Percentiles rank a stretch among this genome's conserved stretches.
These are phyloP conservation scores for Solanum medicagineum DNA, from an alignment of 257 asterid genomes.

Conservation along the genomic window DNA sequence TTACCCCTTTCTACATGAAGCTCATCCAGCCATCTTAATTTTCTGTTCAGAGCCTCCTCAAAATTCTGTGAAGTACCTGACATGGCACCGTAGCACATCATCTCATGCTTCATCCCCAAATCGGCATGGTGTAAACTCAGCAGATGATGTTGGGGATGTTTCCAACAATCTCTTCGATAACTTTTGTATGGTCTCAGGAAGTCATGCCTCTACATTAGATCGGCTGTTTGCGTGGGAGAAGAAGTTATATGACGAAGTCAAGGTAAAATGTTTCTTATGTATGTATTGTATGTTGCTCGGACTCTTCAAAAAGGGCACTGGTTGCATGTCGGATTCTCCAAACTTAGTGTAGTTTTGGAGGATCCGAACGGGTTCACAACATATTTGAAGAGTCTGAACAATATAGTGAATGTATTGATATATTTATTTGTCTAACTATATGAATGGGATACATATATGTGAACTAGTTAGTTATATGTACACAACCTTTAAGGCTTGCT, in stretches of 20 bases:
- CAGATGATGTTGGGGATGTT: slow-evolving; percentile 35
- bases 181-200: slow-evolving; percentile 82
- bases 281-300: background rate
- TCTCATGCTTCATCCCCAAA: slow-evolving; percentile 82
- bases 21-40: background rate
- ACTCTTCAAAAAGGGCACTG: too few species aligned
- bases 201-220: slow-evolving; percentile 95
- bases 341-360: too few species aligned
- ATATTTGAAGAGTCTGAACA: too few species aligned
- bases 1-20: background rate
- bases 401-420: background rate
- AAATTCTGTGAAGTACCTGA: slow-evolving; percentile 66
- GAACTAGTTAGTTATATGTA: background rate
- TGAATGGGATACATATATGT: background rate
- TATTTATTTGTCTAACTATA: background rate
- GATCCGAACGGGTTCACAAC: too few species aligned
- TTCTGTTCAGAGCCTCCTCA: slow-evolving; percentile 56
- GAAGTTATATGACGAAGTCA: slow-evolving; percentile 95
- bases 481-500: background rate
- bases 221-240: slow-evolving; percentile 96
- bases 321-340: too few species aligned
- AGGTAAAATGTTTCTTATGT: slow-evolving; percentile 34
- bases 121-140: slow-evolving; percentile 44
- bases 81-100: slow-evolving; percentile 88
- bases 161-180: slow-evolving; percentile 53